Evolutionary conservation across 306 rosid genomes (phyloP).

Genomic region (Castanospermum australe): DNA sequence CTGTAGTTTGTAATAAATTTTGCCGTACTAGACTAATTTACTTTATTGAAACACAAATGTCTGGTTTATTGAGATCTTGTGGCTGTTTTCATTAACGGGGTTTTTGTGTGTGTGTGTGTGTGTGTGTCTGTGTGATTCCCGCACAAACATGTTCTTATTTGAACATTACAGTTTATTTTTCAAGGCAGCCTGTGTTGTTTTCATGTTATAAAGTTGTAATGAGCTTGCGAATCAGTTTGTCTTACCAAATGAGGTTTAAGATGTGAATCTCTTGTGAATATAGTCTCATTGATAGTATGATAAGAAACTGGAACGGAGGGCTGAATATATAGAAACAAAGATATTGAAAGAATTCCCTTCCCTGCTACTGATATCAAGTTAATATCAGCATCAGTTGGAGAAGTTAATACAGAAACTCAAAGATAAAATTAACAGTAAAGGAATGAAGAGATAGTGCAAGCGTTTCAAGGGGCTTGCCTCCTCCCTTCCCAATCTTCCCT

Average conservation of each 20-base stretch:
- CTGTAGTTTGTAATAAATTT: constrained; percentile 17
- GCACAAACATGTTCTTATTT: not conserved
- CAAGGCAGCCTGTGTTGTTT: not conserved
- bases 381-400: too few relatives aligned
- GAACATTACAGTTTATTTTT: not conserved
- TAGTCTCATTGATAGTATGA: not conserved
- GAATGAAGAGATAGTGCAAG: too few relatives aligned
- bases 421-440: too few relatives aligned
- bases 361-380: too few relatives aligned
- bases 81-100: not conserved
- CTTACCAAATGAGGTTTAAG: not conserved
- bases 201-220: not conserved
- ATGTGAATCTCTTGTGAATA: not conserved
- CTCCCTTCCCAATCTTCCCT: too few relatives aligned
- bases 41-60: not conserved
- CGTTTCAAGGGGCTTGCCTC: too few relatives aligned
- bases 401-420: too few relatives aligned
- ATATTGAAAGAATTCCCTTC: too few relatives aligned
- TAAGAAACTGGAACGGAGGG: too few relatives aligned
- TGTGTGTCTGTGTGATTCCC: not conserved
- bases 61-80: constrained; percentile 20
- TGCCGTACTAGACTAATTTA: not conserved
- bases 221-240: not conserved
- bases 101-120: not conserved
- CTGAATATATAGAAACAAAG: too few relatives aligned